Conservation (phyloP, 768 basidiomycete genomes). For the Xerocomus spinulosus region DNA sequence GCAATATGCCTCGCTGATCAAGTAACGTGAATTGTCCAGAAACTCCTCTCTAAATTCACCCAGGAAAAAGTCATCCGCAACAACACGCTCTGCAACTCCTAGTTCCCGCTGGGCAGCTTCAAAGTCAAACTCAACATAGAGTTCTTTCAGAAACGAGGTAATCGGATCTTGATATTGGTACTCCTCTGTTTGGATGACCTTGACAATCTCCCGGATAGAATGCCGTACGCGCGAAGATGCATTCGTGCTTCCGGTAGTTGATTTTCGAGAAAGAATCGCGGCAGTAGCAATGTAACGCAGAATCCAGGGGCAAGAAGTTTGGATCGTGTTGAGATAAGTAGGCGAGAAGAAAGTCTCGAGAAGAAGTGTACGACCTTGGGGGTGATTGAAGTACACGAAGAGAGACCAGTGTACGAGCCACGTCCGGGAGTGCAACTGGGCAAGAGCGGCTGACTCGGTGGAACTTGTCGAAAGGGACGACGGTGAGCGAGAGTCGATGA, state of each 20-base stretch:
- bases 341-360: conserved; percentile 96
- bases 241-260: conserved; percentile 44
- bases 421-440: conserved; percentile 88
- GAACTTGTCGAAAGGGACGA: conserved; percentile 43
- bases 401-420: conserved; percentile 98
- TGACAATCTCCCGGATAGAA: conserved; percentile 87
- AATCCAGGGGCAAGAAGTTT: conserved; percentile 92
- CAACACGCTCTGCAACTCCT: conserved; percentile 70
- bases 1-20: conserved; percentile 97
- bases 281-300: conserved; percentile 92
- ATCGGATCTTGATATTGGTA: conserved; percentile 95
- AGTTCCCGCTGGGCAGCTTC: conserved; percentile 88
- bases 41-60: conserved; percentile 89
- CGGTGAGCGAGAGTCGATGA: conserved; percentile 76
- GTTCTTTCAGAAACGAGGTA: conserved; percentile 87
- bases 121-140: conserved; percentile 95
- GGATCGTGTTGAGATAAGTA: conserved; percentile 97
- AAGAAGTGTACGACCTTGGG: conserved; percentile 82
- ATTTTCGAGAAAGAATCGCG: conserved; percentile 85
- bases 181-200: conserved; percentile 91
- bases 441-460: conserved; percentile 64
- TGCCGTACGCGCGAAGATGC: conserved; percentile 74
- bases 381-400: conserved; percentile 98
- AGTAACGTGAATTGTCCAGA: conserved; percentile 91
- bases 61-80: conserved; percentile 92